Conservation (phyloP, 2,329 filamentous ascomycete species). For the Cordyceps fumosorosea region DNA sequence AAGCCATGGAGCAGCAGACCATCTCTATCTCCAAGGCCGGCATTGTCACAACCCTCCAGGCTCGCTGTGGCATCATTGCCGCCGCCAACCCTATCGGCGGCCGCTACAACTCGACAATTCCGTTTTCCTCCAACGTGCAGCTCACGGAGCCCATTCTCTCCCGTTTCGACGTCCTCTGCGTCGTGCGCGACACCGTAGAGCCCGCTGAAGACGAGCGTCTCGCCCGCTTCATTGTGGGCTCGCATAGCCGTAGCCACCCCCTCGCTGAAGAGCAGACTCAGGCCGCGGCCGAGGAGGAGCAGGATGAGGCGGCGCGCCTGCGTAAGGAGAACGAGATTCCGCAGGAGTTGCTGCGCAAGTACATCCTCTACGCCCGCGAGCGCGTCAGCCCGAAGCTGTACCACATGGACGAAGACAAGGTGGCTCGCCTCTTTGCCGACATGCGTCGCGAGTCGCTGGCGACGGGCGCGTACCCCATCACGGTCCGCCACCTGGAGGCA, state of each 20-base stretch:
- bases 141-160: conserved; percentile 95
- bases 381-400: conserved; percentile 87
- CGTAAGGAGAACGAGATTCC: conserved; percentile 61
- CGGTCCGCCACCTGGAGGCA: conserved; percentile 93
- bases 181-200: conserved; percentile 92
- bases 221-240: conserved; percentile 90
- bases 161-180: conserved; percentile 95
- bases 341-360: conserved; percentile 87
- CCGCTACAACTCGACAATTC: conserved; percentile 92
- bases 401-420: conserved; percentile 96
- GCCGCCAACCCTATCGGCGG: conserved; percentile 95
- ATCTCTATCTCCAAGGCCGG: conserved; percentile 98
- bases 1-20: conserved; percentile 99
- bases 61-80: conserved; percentile 90
- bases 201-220: conserved; percentile 87
- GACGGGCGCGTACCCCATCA: conserved; percentile 95
- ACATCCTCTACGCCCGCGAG: conserved; percentile 91
- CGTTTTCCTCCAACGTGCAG: conserved; percentile 94
- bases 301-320: conserved; percentile 23
- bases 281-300: conserved; percentile 54
- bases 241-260: conserved; percentile 85
- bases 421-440: conserved; percentile 87
- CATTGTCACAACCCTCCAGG: conserved; percentile 95
- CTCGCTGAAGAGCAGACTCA: conserved; percentile 45
- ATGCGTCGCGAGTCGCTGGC: conserved; percentile 91